Evolutionary conservation across 768 basidiomycete genomes (phyloP), one percentile per base, ranked within the genome.

Genomic region (Coprinopsis sp.): DNA sequence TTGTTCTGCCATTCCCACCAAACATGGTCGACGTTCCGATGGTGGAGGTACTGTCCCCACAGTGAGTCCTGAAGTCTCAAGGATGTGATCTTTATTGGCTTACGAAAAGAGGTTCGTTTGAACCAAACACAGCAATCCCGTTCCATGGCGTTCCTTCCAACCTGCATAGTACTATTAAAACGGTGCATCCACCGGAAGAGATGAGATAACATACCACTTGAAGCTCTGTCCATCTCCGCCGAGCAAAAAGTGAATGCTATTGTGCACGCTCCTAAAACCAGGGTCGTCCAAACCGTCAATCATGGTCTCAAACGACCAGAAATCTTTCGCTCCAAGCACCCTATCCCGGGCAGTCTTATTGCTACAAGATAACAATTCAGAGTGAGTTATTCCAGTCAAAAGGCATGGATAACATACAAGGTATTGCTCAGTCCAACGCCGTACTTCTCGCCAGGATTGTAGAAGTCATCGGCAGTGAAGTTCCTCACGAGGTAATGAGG

Each of bases 1-100:
- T 49, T 49, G 47, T 49, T 49, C 28, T 49, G 47, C 47, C 47
- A 49, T 28, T 49, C 39, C 47, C 47, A 49, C 39, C 39, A 49
- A 22, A 49, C 47, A 22, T 49, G 47, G 33, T 49, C 47, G 18
- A 49, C 47, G 33, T 49, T 49, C 34, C 39, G 39, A 33, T 49
- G 47, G 25, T 49, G 47, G 6, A 49, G 39, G 23, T 49, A 49
- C 46, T 47, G 16, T 3, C 6, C 5, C 19, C 10, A 18, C 6
- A 11, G 6, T 39, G 16, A 37, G 8, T 18, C 38, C 38, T 8
- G 18, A 16, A 16, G 16, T 11, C 6, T 37, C 10, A 34, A 45
- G 16, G 21, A 11, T 33, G 4, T n/a, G 19, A 37, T 37, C 19
- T 24, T 6, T 11, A 24, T 10, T 11, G 25, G 41, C 46, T 4